Evolutionary conservation across 2,329 filamentous ascomycete species (phyloP).

Genomic region (Ophiostoma novo-ulmi): DNA sequence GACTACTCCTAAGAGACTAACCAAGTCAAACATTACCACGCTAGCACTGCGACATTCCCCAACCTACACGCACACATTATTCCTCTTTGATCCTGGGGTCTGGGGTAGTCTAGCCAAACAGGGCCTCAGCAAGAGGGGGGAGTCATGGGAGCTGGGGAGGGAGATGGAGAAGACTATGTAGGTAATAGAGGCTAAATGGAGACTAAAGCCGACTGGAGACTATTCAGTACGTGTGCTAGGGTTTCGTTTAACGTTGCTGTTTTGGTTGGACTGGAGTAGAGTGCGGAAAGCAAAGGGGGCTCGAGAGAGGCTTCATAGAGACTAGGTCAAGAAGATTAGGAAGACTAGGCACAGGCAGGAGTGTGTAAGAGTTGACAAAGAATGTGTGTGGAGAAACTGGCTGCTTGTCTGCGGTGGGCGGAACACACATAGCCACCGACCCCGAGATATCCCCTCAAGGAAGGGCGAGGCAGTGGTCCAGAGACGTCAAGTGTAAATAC

Average conservation of each 20-base stretch:
- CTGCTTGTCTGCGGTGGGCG: background rate
- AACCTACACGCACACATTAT: background rate
- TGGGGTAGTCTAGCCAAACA: slow-evolving; percentile 6
- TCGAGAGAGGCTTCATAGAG: background rate
- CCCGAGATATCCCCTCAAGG: background rate
- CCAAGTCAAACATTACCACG: background rate
- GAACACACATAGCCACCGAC: background rate
- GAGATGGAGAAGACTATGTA: background rate
- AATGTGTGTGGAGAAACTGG: slow-evolving; percentile 1
- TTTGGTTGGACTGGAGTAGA: background rate
- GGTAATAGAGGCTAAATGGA: background rate
- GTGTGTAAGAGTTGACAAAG: slow-evolving; percentile 9
- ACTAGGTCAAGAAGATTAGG: background rate
- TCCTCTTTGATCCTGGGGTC: slow-evolving; percentile 8
- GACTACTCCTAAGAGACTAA: too few relatives aligned
- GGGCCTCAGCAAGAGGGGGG: background rate
- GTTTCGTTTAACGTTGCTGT: slow-evolving; percentile 1
- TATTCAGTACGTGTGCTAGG: too few relatives aligned
- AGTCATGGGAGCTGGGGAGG: background rate
- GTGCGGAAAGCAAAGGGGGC: too few relatives aligned
- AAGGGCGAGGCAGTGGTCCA: background rate
- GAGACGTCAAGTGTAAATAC: background rate
- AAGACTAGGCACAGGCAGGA: background rate
- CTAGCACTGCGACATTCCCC: slow-evolving; percentile 12
- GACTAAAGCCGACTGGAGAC: too few relatives aligned